phyloP scores from a whole-genome alignment of 2,329 filamentous ascomycete genomes.

The Penicillium sp. region DNA sequence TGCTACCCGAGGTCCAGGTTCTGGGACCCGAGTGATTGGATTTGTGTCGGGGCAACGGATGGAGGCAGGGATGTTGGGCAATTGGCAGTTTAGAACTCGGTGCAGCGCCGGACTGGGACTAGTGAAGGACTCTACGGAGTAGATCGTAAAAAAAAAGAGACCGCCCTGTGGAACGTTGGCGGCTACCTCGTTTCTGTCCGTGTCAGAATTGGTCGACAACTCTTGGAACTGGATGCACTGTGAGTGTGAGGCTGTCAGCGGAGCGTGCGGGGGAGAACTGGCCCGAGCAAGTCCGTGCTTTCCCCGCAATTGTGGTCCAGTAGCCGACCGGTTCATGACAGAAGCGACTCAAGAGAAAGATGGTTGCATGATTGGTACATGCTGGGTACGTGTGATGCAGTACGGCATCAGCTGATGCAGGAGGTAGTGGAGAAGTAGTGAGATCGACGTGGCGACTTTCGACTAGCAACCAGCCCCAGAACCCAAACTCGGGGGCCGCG shows the following conservation, averaged over 20 bases:
- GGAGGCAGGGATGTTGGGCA: background rate
- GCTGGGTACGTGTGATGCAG: slow-evolving; percentile 7
- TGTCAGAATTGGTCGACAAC: background rate
- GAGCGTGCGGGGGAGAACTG: slow-evolving; percentile 15
- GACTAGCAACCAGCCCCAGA: background rate
- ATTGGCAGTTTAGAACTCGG: background rate
- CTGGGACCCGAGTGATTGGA: background rate
- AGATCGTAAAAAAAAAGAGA: no score
- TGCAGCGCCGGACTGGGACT: background rate
- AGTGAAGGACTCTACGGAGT: background rate
- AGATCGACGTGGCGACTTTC: background rate
- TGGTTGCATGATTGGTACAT: background rate
- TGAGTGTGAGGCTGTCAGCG: background rate
- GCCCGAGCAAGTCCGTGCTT: slow-evolving; percentile 23
- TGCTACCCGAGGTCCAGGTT: slow-evolving; percentile 8
- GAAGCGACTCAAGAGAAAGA: background rate
- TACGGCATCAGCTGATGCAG: background rate
- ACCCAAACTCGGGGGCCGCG: background rate
- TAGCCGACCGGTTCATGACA: background rate
- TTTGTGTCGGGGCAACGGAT: background rate
- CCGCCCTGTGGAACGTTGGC: no score
- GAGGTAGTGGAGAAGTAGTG: background rate
- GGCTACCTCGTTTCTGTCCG: background rate
- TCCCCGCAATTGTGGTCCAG: slow-evolving; percentile 27
- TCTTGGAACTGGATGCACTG: no score